A percentile compares a stretch with the other conserved stretches of the same genome.
These are phyloP conservation scores for Puccinia coronata DNA, from an alignment of 1,284 basidiomycete genomes.

Conservation along the genomic window DNA sequence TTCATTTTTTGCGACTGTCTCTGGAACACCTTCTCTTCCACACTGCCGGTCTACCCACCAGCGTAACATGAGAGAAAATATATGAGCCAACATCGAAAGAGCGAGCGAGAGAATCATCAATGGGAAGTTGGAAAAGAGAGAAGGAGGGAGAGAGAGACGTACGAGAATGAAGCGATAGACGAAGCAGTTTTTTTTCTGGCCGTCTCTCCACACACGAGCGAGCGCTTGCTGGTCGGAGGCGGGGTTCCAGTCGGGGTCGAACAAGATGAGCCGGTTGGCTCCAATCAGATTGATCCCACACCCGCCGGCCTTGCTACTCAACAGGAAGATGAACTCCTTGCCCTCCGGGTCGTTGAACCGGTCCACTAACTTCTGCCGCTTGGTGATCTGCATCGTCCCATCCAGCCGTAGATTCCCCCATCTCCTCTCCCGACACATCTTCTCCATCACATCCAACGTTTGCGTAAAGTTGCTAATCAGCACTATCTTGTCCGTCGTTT, in stretches of 20 bases:
- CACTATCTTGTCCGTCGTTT: constrained; percentile 95
- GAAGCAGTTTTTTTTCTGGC: constrained; percentile 78
- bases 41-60: constrained; percentile 85
- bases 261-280: constrained; percentile 90
- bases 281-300: constrained; percentile 98
- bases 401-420: constrained; percentile 92
- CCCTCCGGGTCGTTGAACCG: constrained; percentile 94
- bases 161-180: constrained; percentile 44
- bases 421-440: constrained; percentile 71
- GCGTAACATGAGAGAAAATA: not conserved
- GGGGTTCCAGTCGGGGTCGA: constrained; percentile 98
- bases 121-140: not conserved
- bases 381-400: constrained; percentile 87
- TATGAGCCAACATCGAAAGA: constrained; percentile 66
- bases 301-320: constrained; percentile 95
- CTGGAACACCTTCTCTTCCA: constrained; percentile 78
- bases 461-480: constrained; percentile 98
- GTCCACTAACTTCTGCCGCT: constrained; percentile 95
- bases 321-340: constrained; percentile 91
- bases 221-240: constrained; percentile 97
- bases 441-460: constrained; percentile 91
- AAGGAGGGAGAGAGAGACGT: not conserved
- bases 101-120: constrained; percentile 67
- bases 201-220: constrained; percentile 98
- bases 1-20: constrained; percentile 84